These are phyloP conservation scores for Boletellus ananas DNA, from an alignment of 768 basidiomycete species.

Conservation along the genomic window DNA sequence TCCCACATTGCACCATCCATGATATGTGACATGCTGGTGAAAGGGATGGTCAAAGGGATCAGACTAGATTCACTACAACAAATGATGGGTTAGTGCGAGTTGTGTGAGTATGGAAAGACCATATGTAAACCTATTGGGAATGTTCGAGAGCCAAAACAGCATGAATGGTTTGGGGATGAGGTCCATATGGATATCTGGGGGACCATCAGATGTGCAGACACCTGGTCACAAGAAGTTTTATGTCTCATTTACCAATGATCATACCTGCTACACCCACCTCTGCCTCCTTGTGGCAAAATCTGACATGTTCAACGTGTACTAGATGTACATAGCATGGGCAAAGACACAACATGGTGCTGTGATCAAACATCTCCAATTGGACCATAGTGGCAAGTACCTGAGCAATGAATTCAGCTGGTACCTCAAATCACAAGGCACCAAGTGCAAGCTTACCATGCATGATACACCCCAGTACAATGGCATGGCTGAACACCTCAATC, in stretches of 20 bases:
- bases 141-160: background rate
- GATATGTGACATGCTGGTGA: too few species aligned
- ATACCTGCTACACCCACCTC: background rate
- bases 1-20: too few species aligned
- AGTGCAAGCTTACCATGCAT: background rate
- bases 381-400: constrained; percentile 33
- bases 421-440: background rate
- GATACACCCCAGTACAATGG: constrained; percentile 1
- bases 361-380: constrained; percentile 3
- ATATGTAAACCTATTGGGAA: constrained; percentile 7
- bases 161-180: constrained; percentile 2
- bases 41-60: too few species aligned
- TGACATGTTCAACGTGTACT: constrained; percentile 5
- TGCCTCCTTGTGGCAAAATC: constrained; percentile 3
- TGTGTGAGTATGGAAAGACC: constrained; percentile 10
- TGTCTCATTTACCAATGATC: constrained; percentile 8
- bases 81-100: constrained; percentile 10
- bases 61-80: too few species aligned
- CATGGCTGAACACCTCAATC: background rate
- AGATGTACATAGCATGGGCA: constrained; percentile 1
- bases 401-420: background rate
- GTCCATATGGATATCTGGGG: constrained; percentile 13
- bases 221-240: constrained; percentile 6
- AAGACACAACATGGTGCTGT: background rate
- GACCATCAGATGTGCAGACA: background rate